Evolutionary conservation across 768 basidiomycete genomes (phyloP).

Genomic region (Lactifluus echinatus): DNA sequence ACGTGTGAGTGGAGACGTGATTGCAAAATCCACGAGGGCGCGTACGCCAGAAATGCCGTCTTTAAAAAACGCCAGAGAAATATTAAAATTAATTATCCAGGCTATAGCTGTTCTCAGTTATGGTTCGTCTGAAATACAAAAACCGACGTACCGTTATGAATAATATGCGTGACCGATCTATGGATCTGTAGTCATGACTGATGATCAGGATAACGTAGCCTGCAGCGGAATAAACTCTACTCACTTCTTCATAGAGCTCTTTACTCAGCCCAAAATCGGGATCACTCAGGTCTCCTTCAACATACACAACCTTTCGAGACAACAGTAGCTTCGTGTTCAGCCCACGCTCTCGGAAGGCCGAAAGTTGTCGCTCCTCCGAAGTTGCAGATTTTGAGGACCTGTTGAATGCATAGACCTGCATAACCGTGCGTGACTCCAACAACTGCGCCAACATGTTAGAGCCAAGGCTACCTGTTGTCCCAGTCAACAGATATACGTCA

Average conservation of each 20-base stretch:
- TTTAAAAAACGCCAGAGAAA: conserved; percentile 22
- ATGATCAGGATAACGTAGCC: background rate
- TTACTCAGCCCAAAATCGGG: conserved; percentile 8
- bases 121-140: background rate
- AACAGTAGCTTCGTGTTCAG: conserved; percentile 16
- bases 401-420: conserved; percentile 23
- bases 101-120: conserved; percentile 9
- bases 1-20: conserved; percentile 13
- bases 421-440: conserved; percentile 7
- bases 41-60: conserved; percentile 18
- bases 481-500: conserved; percentile 21
- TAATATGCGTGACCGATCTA: conserved; percentile 19
- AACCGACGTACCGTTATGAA: conserved; percentile 21
- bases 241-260: conserved; percentile 16
- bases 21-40: conserved; percentile 21
- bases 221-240: background rate
- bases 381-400: conserved; percentile 7
- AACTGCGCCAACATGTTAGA: conserved; percentile 22
- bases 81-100: conserved; percentile 24
- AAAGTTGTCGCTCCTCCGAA: conserved; percentile 15
- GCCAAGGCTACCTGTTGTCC: conserved; percentile 23
- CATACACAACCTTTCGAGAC: conserved; percentile 19
- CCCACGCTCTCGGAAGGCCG: conserved; percentile 18
- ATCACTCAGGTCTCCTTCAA: conserved; percentile 21
- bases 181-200: conserved; percentile 1